Base-by-base conservation (phyloP, 2,329 filamentous ascomycete species). In the Cordyceps cateniannulata region DNA sequence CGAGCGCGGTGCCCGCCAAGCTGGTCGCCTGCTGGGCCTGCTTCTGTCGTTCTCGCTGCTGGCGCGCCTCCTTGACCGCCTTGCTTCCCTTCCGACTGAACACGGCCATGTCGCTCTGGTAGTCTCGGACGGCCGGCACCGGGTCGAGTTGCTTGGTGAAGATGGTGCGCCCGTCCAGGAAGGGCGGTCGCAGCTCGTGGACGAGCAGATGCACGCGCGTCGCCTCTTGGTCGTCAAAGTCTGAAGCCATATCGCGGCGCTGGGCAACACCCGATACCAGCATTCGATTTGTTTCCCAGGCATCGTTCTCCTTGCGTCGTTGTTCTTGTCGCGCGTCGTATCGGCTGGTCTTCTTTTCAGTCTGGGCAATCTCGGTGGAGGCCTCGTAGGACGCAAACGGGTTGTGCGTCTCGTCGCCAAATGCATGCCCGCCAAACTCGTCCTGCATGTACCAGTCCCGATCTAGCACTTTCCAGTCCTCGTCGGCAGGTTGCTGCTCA, bases 251-350 rank as follows among this genome's bases (percentile, higher is more conserved):
- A 68, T 95, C 90, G 66, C 91, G 81, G 69, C 93, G 81, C 73
- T 99, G 96, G 20, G 95, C 95, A 20, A 99, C 93, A 61, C 93
- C 93, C 22, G 93, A 97, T 1, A 93, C 95, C 63, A 99, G 81
- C 95, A 99, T 98, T 62, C 95, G 90, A 72, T 99, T 99, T 18
- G 93, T 95, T 75, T 99, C 96, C 95, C 95, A 99, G 0, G 93
- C 93, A 75, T 99, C 95, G 48, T 95, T 92, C 70, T 99, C 95
- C 71, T 90, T 92, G 72, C 96, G 91, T 68, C 93, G 90, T 74
- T 96, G 91, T 62, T 91, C 81, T 63, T 88, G 87, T 55, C 90
- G 83, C 49, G 89, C 89, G 59, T 78, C 83, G 68, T 80, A 84
- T 68, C 83, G 87, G 57, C 83, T 87, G 5, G 86, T 81, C 77